A percentile compares a stretch with the other conserved stretches of the same genome.
Evolutionary conservation across 2,329 filamentous ascomycete genomes (phyloP).

Genomic region (Chaetoscypha palmicola): DNA sequence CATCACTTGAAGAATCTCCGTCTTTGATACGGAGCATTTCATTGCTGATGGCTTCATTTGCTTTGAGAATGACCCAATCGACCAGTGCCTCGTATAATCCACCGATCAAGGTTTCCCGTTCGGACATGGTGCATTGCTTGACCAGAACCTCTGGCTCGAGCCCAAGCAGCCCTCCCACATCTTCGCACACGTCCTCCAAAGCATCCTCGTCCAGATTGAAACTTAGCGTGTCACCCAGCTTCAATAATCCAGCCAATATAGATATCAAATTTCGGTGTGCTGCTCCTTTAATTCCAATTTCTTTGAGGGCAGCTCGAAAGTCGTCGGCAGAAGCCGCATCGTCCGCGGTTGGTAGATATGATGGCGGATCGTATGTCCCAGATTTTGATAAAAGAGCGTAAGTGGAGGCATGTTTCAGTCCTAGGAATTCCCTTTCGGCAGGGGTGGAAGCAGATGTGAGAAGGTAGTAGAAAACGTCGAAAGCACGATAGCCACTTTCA

Average conservation of each 20-base stretch:
- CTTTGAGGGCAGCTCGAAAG: constrained; percentile 77
- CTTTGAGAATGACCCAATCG: constrained; percentile 87
- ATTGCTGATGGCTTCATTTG: constrained; percentile 73
- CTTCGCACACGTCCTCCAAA: constrained; percentile 80
- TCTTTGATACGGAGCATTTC: constrained; percentile 64
- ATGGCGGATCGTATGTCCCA: constrained; percentile 76
- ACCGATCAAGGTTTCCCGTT: constrained; percentile 73
- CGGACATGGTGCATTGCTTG: constrained; percentile 73
- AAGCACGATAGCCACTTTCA: constrained; percentile 79
- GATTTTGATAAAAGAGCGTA: constrained; percentile 78
- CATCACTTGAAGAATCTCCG: constrained; percentile 61
- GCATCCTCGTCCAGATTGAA: constrained; percentile 78
- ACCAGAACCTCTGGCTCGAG: constrained; percentile 78
- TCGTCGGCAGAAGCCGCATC: constrained; percentile 91
- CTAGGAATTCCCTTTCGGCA: constrained; percentile 81
- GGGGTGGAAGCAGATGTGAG: constrained; percentile 85
- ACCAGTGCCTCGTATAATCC: constrained; percentile 91
- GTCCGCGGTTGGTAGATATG: constrained; percentile 85
- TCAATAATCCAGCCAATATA: constrained; percentile 76
- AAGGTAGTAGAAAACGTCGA: constrained; percentile 97
- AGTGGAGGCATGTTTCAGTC: constrained; percentile 66
- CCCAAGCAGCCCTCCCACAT: constrained; percentile 79
- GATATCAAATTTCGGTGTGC: constrained; percentile 78
- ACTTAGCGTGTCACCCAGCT: constrained; percentile 84
- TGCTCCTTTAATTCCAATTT: constrained; percentile 88